phyloP scores from a whole-genome alignment of 139 green algal genomes.

The Nannochloris sp. region DNA sequence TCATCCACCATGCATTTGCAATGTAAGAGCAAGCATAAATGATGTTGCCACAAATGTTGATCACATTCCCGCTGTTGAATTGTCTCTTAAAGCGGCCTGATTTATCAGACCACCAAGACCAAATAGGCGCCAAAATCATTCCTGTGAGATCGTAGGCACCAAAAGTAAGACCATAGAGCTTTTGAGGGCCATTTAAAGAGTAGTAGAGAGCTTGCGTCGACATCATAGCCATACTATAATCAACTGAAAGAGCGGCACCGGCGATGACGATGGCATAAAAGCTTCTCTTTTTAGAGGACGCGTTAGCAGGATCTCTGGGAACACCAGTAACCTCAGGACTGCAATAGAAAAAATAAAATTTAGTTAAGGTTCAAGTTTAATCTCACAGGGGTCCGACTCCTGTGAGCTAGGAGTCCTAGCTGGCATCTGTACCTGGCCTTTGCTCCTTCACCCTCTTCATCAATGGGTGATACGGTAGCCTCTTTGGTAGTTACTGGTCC shows the following conservation, averaged over 20 bases:
- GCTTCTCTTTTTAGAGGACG: neutral
- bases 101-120: constrained; percentile 4
- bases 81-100: constrained; percentile 4
- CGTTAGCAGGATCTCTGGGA: no score
- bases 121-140: constrained; percentile 15
- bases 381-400: no score
- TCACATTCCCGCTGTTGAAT: neutral
- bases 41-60: constrained; percentile 26
- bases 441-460: no score
- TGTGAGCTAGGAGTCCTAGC: no score
- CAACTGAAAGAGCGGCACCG: constrained; percentile 17
- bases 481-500: no score
- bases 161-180: constrained; percentile 13
- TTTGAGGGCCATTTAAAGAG: neutral
- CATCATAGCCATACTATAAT: constrained; percentile 15
- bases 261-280: constrained; percentile 4
- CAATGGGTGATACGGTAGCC: no score
- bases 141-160: constrained; percentile 17
- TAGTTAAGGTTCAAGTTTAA: no score
- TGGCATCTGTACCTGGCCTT: no score
- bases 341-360: no score
- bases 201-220: constrained; percentile 10
- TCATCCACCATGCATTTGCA: constrained; percentile 17
- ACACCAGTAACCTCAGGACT: no score
- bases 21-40: constrained; percentile 25